phyloP scores from a whole-genome alignment of 352 stramenopile species.

The Pythium oligandrum region DNA sequence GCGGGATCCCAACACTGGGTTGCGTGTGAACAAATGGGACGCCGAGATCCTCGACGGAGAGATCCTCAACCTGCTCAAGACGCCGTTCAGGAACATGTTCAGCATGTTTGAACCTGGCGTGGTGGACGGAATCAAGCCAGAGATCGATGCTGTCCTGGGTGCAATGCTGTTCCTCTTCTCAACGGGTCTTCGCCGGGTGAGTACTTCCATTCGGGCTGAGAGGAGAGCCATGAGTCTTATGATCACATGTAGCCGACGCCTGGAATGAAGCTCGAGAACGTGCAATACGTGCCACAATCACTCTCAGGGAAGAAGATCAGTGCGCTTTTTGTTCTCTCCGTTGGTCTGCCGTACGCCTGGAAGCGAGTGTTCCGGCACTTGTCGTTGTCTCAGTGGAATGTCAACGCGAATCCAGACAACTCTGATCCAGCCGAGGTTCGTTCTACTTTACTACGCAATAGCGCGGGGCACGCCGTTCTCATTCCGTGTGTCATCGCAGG shows the following conservation, averaged over 20 bases:
- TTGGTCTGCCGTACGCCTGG: constrained; percentile 71
- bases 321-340: constrained; percentile 63
- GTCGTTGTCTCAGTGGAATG: constrained; percentile 42
- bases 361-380: constrained; percentile 65
- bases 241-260: constrained; percentile 46
- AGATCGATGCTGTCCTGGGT: constrained; percentile 59
- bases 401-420: not conserved
- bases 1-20: constrained; percentile 31
- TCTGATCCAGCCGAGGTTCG: not conserved
- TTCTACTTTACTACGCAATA: no score
- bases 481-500: constrained; percentile 8
- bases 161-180: constrained; percentile 62
- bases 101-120: constrained; percentile 64
- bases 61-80: constrained; percentile 72
- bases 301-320: constrained; percentile 46
- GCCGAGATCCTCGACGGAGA: constrained; percentile 74
- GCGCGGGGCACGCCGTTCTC: not conserved
- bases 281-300: constrained; percentile 44
- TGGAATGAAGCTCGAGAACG: constrained; percentile 82
- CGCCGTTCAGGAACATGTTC: constrained; percentile 75
- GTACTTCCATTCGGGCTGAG: not conserved
- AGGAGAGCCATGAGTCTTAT: no score
- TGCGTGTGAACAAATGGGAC: constrained; percentile 85
- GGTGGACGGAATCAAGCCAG: constrained; percentile 60
- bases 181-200: constrained; percentile 54